Evolutionary conservation across 371 early-diverging fungal species (phyloP).

Genomic region (Circinella umbellata): DNA sequence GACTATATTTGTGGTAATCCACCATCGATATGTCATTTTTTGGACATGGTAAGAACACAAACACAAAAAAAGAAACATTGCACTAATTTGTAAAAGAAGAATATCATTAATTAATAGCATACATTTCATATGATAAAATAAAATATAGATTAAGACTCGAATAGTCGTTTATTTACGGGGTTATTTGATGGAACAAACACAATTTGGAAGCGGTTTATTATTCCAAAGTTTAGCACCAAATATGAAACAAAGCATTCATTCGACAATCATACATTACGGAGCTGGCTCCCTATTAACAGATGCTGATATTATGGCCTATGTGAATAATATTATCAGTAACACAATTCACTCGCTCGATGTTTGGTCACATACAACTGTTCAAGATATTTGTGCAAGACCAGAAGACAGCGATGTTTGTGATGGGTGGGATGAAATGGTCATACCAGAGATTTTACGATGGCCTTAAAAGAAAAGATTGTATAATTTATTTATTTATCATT

Average conservation of each 20-base stretch:
- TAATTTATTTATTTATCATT: not conserved
- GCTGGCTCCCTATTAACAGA: slow-evolving; percentile 37
- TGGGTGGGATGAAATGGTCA: slow-evolving; percentile 50
- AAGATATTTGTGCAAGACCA: slow-evolving; percentile 35
- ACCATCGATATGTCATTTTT: slow-evolving; percentile 68
- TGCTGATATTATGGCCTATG: slow-evolving; percentile 29
- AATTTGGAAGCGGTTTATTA: slow-evolving; percentile 37
- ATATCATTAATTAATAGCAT: too few relatives aligned
- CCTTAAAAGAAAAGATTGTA: slow-evolving; percentile 30
- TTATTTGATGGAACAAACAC: slow-evolving; percentile 39
- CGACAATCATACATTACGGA: slow-evolving; percentile 33
- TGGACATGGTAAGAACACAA: slow-evolving; percentile 32
- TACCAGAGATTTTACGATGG: slow-evolving; percentile 46
- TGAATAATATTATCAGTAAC: slow-evolving; percentile 33
- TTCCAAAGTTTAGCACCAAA: slow-evolving; percentile 32
- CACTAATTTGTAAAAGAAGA: too few relatives aligned
- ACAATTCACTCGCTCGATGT: slow-evolving; percentile 29
- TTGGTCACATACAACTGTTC: slow-evolving; percentile 41
- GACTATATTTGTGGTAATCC: slow-evolving; percentile 74
- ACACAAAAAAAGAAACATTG: too few relatives aligned
- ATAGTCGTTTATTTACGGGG: slow-evolving; percentile 26
- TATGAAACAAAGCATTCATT: slow-evolving; percentile 33
- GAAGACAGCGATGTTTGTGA: slow-evolving; percentile 40
- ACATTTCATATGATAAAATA: not conserved
- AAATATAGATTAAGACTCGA: slow-evolving; percentile 54